Evolutionary conservation across 177 flowering plant species (phyloP), one percentile per base, ranked within the genome.

Genomic region (Tripterygium wilfordii): DNA sequence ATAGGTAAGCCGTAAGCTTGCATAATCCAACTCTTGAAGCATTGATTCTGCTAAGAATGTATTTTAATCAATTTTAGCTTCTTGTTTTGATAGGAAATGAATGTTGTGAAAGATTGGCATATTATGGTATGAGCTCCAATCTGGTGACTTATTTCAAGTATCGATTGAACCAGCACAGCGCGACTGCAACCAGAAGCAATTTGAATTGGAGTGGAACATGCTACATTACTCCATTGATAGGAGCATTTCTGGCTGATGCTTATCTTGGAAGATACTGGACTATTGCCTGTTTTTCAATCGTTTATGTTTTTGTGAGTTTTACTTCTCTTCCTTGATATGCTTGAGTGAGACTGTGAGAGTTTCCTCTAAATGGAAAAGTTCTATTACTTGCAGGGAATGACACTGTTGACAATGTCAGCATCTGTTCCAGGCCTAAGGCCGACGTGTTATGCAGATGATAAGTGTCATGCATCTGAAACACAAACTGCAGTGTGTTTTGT

Each of bases 171-270:
- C 85, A 80, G 57, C 58, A 53, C 45, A 80, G 38, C 42, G 63
- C 72, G 30, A 44, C 62, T 8, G 87, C 95, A 21, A 45, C 74
- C 12, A 82, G 60, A 41, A 82, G 73, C 40, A 67, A 63, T 43
- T 42, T 60, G 6, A 72, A 79, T 35, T 85, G 94, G 94, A 47
- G 74, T 8, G 89, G 94, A 45, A 82, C 94, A 2, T 82, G 89
- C 61, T 82, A 79, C 45, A 50, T 80, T 33, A 79, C 77, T 5
- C 87, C 94, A 0, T 38, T 85, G 57, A 51, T 85, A 8, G 94
- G 88, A 49, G 88, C 84, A 13, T 85, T 85, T 66, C 30, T 85
- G 8, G 94, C 94, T 14, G 95, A 85, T 70, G 67, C 95, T 22
- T 85, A 80, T 61, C 64, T 80, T 9, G 94, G 94, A 49, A 68